Conservation (phyloP, 2,329 filamentous ascomycete genomes). For the Knufia petricola region DNA sequence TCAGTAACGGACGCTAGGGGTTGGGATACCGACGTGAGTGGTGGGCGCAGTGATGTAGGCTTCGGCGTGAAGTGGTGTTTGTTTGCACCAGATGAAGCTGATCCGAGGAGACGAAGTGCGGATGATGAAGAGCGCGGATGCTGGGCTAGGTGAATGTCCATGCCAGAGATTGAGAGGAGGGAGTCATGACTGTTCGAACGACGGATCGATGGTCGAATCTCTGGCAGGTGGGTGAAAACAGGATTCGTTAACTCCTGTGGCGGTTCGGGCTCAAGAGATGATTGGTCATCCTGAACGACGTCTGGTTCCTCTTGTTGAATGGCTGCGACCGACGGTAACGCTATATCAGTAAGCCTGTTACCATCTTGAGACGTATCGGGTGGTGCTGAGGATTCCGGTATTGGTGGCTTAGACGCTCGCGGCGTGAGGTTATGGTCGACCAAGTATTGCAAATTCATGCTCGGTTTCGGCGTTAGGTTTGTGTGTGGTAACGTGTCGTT, state of each 20-base stretch:
- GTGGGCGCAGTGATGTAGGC: conserved; percentile 23
- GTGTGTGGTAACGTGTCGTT: neutral
- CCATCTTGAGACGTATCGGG: neutral
- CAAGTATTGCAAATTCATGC: neutral
- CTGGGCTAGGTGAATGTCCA: conserved; percentile 79
- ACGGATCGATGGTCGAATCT: conserved; percentile 41
- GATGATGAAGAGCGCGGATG: conserved; percentile 58
- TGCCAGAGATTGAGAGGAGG: conserved; percentile 73
- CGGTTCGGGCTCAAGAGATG: no score
- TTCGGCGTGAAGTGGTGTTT: conserved; percentile 18
- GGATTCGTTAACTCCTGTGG: neutral
- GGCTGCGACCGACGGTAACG: neutral
- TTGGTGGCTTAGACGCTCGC: neutral
- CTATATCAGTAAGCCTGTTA: neutral
- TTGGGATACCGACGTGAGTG: conserved; percentile 34
- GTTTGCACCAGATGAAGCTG: conserved; percentile 9
- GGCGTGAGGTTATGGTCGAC: neutral
- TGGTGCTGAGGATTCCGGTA: neutral
- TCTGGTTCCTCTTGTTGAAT: neutral
- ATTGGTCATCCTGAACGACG: no score
- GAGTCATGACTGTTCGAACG: conserved; percentile 74
- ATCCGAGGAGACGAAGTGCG: conserved; percentile 18
- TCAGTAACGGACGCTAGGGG: conserved; percentile 44
- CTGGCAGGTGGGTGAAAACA: neutral
- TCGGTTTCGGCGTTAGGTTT: conserved; percentile 5